A percentile compares a stretch with the other conserved stretches of the same genome.
Conservation (phyloP, 23 red algal species). For the Porphyridium purpureum region DNA sequence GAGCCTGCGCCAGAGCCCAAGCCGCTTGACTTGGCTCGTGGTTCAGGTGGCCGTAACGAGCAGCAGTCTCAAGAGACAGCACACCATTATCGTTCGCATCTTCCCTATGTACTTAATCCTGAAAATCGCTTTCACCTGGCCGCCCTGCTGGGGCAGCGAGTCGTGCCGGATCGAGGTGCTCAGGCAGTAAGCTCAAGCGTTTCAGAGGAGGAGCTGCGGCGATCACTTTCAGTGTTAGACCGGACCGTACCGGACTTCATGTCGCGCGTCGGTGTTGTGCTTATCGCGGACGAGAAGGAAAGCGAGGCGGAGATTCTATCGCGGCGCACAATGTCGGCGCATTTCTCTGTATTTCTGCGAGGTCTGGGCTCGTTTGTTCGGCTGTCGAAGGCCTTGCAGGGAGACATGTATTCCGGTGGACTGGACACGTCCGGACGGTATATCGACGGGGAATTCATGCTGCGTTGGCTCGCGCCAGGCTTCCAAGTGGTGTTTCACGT, state of each 20-base stretch:
- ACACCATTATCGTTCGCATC: too few relatives aligned
- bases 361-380: not conserved
- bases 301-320: not conserved
- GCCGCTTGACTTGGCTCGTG: too few relatives aligned
- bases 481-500: constrained; percentile 12
- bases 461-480: constrained; percentile 1
- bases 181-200: too few relatives aligned
- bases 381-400: not conserved
- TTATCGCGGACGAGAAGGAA: not conserved
- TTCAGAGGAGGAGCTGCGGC: not conserved
- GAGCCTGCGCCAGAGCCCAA: too few relatives aligned
- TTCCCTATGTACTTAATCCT: too few relatives aligned
- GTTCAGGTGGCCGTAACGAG: too few relatives aligned
- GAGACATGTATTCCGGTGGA: constrained; percentile 7
- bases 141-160: too few relatives aligned
- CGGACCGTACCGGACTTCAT: not conserved
- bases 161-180: too few relatives aligned
- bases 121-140: too few relatives aligned
- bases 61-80: too few relatives aligned
- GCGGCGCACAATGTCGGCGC: not conserved
- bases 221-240: not conserved
- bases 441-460: constrained; percentile 4
- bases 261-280: not conserved
- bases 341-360: not conserved
- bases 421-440: constrained; percentile 8